A percentile compares a stretch with the other conserved stretches of the same genome.
Conservation (phyloP, 257 asterid species). For the Penstemon barbatus region DNA sequence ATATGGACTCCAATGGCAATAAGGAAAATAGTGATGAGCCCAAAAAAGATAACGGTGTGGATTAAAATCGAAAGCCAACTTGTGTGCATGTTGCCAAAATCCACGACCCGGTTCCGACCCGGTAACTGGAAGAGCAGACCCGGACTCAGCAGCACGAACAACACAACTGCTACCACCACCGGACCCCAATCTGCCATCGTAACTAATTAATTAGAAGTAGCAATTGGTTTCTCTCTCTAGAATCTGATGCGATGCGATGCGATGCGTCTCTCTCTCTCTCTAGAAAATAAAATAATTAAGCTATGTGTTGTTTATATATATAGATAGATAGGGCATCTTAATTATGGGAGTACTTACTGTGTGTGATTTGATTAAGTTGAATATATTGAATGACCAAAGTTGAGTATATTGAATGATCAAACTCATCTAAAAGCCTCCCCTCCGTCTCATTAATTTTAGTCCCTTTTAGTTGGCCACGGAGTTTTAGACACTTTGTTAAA, state of each 20-base stretch:
- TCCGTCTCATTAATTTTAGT: too few species aligned
- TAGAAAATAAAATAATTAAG: too few species aligned
- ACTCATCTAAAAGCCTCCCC: too few species aligned
- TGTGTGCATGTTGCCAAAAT: conserved; percentile 70
- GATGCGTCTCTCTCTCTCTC: conserved; percentile 7
- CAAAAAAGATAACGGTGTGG: conserved; percentile 67
- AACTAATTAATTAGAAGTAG: too few species aligned
- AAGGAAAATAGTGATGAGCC: conserved; percentile 67
- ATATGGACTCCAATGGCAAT: conserved; percentile 76
- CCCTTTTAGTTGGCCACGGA: too few species aligned
- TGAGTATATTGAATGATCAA: too few species aligned
- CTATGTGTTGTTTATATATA: too few species aligned
- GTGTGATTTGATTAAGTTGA: too few species aligned
- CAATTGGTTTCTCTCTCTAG: conserved; percentile 11
- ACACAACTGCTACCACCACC: conserved; percentile 76
- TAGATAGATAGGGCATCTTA: too few species aligned
- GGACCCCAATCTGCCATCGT: conserved; percentile 87
- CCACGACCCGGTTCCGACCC: conserved; percentile 59
- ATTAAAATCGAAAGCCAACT: conserved; percentile 62
- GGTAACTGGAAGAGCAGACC: conserved; percentile 83
- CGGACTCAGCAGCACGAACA: conserved; percentile 76
- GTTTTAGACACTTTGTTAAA: too few species aligned
- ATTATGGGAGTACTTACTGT: too few species aligned
- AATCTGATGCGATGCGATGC: background rate
- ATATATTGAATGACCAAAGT: too few species aligned